Base-by-base conservation (phyloP, 495 filamentous ascomycete species). In the Penicillium alfredii region DNA sequence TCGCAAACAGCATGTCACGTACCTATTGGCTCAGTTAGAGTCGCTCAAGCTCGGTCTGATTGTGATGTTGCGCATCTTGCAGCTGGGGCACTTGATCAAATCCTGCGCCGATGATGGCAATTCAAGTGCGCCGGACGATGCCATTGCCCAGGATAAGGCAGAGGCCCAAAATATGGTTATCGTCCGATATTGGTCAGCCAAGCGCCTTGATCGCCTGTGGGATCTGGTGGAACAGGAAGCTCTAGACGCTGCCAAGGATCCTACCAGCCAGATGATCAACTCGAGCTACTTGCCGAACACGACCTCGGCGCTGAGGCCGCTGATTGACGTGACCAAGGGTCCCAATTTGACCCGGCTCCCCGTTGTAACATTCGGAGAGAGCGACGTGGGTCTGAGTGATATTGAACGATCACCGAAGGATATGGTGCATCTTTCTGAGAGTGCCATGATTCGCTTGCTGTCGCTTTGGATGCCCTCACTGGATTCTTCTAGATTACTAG, bases 121-220 rank as follows among this genome's bases (percentile, higher is more conserved):
- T n/a, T 20, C 23, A 3, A 18, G 20, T 9, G 30, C 34, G 4
- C 18, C 40, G 8, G 56, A 64, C 0, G 59, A 65, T n/a, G 21
- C 41, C 2, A 56, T 68, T 40, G 53, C 56, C 5, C 66, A 69
- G 38, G 66, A 67, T 20, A 56, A 64, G 31, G 64, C 61, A 6
- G 66, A 71, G 26, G 55, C 58, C 8, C 64, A 71, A 41, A 71
- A 68, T 32, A 66, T 71, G 66, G 56, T 71, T 16, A 56, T 71
- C n/a, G 55, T 68, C 4, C 49, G 68, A 26, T 65, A 69, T 40
- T 69, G 61, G 60, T 60, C 66, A 8, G 40, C 57, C 17, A 64
- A 59, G 27, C 62, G 63, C 8, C 48, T 71, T 4, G 63, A 64
- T 16, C 53, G 53, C 6, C 44, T 71, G 13, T 69, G 63, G 50